Evolutionary conservation across 768 basidiomycete species (phyloP).

Genomic region (Tubosaeta sp.): DNA sequence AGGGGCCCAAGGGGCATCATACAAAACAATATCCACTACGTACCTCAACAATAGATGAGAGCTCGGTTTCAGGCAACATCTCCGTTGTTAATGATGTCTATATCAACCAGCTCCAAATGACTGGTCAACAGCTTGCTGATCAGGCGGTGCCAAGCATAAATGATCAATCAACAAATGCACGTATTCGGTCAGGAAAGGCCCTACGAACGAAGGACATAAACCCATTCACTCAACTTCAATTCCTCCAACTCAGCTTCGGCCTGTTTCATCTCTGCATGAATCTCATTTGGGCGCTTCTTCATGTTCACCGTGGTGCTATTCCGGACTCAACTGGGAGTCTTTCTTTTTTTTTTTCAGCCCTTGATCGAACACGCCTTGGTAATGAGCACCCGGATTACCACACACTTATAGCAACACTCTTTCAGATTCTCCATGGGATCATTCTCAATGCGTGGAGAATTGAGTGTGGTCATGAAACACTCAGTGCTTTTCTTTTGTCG

Average conservation of each 20-base stretch:
- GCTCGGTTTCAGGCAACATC: constrained; percentile 2
- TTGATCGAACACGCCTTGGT: constrained; percentile 24
- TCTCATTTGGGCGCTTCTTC: constrained; percentile 29
- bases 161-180: background rate
- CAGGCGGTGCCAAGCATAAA: background rate
- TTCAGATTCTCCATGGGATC: background rate
- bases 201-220: background rate
- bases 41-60: constrained; percentile 7
- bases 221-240: background rate
- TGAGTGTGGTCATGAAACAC: background rate
- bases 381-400: constrained; percentile 19
- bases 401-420: background rate
- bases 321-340: constrained; percentile 21
- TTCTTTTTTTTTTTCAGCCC: constrained; percentile 26
- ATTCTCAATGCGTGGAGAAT: background rate
- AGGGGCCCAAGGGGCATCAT: background rate
- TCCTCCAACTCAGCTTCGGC: constrained; percentile 1
- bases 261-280: constrained; percentile 24
- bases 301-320: constrained; percentile 27
- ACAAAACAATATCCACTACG: background rate
- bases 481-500: background rate
- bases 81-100: background rate
- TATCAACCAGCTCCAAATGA: constrained; percentile 4
- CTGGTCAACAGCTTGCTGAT: background rate
- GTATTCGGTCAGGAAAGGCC: background rate